A percentile compares a stretch with the other conserved stretches of the same genome.
Conservation (phyloP, 169 alveolate species). For the Amoebophrya sp. region DNA sequence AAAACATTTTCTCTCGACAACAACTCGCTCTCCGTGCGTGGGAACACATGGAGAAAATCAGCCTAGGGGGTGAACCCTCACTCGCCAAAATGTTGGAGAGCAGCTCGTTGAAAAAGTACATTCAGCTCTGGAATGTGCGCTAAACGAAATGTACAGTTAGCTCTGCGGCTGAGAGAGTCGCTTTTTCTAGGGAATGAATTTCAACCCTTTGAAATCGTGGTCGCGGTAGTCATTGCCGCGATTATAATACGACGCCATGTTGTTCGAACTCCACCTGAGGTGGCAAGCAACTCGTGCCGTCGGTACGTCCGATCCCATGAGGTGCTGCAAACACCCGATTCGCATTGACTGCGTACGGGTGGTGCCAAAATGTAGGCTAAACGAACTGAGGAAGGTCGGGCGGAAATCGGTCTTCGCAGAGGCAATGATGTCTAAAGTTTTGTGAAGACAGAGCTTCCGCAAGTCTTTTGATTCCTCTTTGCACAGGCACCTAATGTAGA, state of each 20-base stretch:
- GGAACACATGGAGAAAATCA: too few species aligned
- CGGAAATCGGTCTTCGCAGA: too few species aligned
- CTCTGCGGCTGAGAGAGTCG: too few species aligned
- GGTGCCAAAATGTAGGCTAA: background rate
- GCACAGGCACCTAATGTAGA: background rate
- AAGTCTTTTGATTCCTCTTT: background rate
- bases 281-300: background rate
- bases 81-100: too few species aligned
- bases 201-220: background rate
- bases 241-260: background rate
- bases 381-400: background rate
- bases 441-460: background rate
- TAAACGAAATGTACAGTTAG: too few species aligned
- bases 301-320: background rate
- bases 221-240: background rate
- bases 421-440: background rate
- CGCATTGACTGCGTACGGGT: background rate
- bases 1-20: too few species aligned
- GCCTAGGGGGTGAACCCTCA: too few species aligned
- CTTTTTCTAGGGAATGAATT: background rate
- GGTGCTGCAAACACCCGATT: background rate
- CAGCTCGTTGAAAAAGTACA: too few species aligned
- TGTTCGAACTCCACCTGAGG: background rate
- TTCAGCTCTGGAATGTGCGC: too few species aligned
- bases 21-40: too few species aligned